Conservation (phyloP, 2,329 filamentous ascomycete genomes). For the Cladosporium colombiae region DNA sequence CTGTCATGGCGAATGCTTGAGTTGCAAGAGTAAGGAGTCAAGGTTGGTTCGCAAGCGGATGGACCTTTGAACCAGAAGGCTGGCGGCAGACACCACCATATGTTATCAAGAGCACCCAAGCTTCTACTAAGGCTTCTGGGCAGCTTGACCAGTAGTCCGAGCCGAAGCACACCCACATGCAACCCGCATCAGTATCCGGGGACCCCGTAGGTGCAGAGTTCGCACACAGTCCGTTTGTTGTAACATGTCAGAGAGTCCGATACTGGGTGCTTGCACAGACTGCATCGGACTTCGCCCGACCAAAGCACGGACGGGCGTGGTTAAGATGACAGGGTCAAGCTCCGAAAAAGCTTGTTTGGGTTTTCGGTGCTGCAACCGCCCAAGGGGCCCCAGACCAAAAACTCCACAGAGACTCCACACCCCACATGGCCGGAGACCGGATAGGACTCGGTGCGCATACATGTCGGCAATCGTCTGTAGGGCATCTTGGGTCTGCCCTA, state of each 20-base stretch:
- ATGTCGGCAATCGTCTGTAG: not conserved
- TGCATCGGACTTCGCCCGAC: not conserved
- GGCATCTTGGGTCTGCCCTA: not conserved
- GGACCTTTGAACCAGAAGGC: not conserved
- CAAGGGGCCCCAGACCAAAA: not conserved
- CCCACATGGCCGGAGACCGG: slow-evolving; percentile 2
- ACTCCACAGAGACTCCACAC: not conserved
- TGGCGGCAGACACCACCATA: not conserved
- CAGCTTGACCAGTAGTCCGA: not conserved
- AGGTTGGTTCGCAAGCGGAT: not conserved
- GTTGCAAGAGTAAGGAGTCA: not conserved
- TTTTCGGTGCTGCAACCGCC: not conserved
- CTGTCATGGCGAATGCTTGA: slow-evolving; percentile 20
- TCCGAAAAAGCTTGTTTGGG: not conserved
- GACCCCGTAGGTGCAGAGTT: not conserved
- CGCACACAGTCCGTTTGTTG: slow-evolving; percentile 1
- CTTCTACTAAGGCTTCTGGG: slow-evolving; percentile 4
- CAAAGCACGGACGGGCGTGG: not conserved
- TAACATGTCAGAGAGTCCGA: not conserved
- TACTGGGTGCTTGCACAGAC: not conserved
- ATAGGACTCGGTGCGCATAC: not conserved
- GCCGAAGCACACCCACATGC: not conserved
- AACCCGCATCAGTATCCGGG: not conserved
- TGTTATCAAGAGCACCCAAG: not conserved
- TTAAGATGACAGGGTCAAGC: not conserved